phyloP scores from a whole-genome alignment of 768 basidiomycete genomes.

The Tricholoma hemisulphureum region DNA sequence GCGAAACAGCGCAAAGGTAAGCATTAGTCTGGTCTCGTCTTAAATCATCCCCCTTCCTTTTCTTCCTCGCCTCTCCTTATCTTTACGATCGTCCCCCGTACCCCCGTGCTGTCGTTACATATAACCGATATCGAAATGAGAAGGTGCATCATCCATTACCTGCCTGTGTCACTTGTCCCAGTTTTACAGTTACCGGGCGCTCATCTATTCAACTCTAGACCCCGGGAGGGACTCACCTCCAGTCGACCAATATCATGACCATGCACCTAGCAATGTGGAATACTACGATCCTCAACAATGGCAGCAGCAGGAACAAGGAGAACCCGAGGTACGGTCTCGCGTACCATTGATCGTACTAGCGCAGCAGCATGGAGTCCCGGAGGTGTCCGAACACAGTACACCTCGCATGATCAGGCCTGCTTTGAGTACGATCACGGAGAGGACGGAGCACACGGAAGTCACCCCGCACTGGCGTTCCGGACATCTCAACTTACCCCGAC shows the following conservation, averaged over 20 bases:
- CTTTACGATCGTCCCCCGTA: conserved; percentile 12
- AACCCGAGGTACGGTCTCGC: conserved; percentile 40
- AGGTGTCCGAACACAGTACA: conserved; percentile 32
- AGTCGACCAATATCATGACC: conserved; percentile 16
- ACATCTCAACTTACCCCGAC: conserved; percentile 40
- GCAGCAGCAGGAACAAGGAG: conserved; percentile 17
- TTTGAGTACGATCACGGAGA: conserved; percentile 67
- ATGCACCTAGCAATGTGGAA: conserved; percentile 16
- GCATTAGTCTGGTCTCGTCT: conserved; percentile 35
- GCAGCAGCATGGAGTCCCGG: conserved; percentile 41
- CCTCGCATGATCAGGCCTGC: conserved; percentile 30
- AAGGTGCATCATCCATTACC: conserved; percentile 56
- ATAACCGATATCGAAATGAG: conserved; percentile 39
- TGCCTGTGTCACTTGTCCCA: conserved; percentile 13
- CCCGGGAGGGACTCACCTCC: conserved; percentile 18
- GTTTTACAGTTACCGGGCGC: conserved; percentile 2
- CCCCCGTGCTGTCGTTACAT: conserved; percentile 5
- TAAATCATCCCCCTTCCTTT: conserved; percentile 22
- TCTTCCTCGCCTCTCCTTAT: conserved; percentile 29
- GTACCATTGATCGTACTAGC: conserved; percentile 61
- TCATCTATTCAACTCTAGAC: conserved; percentile 12
- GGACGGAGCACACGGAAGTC: conserved; percentile 62
- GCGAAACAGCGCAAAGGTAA: conserved; percentile 85
- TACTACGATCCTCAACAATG: conserved; percentile 21
- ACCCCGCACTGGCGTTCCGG: conserved; percentile 48